Base-by-base conservation (phyloP, 441 rosid genomes). In the Brassica hybrid region DNA sequence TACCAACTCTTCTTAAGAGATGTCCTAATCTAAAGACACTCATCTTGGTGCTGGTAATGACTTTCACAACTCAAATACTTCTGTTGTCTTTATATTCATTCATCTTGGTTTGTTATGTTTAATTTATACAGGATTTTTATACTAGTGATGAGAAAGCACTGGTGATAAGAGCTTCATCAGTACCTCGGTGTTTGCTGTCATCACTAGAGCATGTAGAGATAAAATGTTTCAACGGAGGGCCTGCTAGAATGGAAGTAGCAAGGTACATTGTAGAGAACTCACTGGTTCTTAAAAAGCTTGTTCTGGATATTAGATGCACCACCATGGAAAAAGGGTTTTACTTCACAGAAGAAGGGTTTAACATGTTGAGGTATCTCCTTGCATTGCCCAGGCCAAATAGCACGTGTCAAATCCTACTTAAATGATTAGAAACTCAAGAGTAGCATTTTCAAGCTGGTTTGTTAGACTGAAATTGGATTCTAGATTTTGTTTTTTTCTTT, bases 191-290 rank as follows among this genome's bases (percentile, higher is more conserved):
- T 74, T 11, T 74, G 72, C 6, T 21, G 13, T 56, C 72, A 1
- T 54, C 77, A 10, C 57, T 65, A 4, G 77, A 74, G 77, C 14
- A 11, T 56, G 71, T 74, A 23, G 65, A 74, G 58, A 65, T 65
- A 19, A 65, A 56, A 62, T 16, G 5, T 7, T 59, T 41, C n/a
- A 8, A 13, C 5, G 48, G 56, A 75, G 1, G 1, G 17, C 9
- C 23, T 13, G 27, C 16, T n/a, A 23, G 7, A n/a, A 69, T 69
- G 56, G 64, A 76, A 50, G 19, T 69, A 61, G 74, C 34, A 70
- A 76, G 45, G 36, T 76, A 69, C 65, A 63, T 76, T 52, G 0
- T 54, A 2, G 70, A 48, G 19, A 76, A 76, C 57, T 61, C 79
- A 4, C 8, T 12, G 25, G 11, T 69, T 2, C 79, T 76, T 30